These are phyloP conservation scores for Lasiodiplodia sp. DNA, from an alignment of 2,329 filamentous ascomycete genomes.

Conservation along the genomic window DNA sequence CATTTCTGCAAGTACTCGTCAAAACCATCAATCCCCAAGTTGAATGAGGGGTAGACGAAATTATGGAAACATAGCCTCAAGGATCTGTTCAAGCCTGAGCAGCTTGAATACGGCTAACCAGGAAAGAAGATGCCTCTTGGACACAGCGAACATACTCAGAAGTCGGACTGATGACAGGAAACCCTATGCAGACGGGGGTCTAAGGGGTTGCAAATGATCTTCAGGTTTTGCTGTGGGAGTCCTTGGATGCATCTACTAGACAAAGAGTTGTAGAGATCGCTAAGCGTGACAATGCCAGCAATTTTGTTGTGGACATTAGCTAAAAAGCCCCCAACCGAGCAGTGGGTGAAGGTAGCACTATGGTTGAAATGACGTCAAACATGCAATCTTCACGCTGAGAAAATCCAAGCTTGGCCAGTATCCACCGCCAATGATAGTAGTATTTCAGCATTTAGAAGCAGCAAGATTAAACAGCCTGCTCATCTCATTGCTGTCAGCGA, in stretches of 20 bases:
- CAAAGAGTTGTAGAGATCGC: constrained; percentile 50
- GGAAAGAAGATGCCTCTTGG: neutral
- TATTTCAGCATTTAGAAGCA: constrained; percentile 47
- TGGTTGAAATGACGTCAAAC: constrained; percentile 38
- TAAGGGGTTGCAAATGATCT: constrained; percentile 45
- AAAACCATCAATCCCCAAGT: neutral
- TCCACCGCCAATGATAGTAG: constrained; percentile 48
- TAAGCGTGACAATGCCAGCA: constrained; percentile 50
- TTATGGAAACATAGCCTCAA: no score
- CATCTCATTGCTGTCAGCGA: constrained; percentile 44
- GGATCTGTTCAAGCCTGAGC: neutral
- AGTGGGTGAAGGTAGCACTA: constrained; percentile 49
- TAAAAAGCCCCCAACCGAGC: constrained; percentile 41
- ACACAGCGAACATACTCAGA: constrained; percentile 38
- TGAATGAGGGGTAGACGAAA: neutral
- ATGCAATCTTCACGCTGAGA: neutral
- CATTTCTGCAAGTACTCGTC: no score
- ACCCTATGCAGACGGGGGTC: constrained; percentile 47
- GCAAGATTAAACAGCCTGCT: constrained; percentile 46
- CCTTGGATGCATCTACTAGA: constrained; percentile 44
- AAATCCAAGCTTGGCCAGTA: constrained; percentile 47
- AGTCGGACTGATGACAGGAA: constrained; percentile 41
- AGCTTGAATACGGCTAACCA: neutral
- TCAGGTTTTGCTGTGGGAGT: constrained; percentile 43
- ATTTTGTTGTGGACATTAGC: constrained; percentile 40